phyloP scores from a whole-genome alignment of 2,329 filamentous ascomycete species.

The Monilinia polystroma region DNA sequence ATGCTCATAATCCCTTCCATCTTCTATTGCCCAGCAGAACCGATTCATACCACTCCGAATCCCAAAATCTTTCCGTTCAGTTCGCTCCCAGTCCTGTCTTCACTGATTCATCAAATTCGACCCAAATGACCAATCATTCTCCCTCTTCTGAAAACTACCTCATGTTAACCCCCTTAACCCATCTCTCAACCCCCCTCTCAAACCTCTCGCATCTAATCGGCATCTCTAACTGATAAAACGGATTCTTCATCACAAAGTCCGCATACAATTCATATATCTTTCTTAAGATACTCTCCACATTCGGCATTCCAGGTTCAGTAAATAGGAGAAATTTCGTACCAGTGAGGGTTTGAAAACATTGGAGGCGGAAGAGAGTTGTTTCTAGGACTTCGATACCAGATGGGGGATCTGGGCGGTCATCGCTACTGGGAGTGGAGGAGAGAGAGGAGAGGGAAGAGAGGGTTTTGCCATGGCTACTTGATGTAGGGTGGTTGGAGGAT shows the following conservation, averaged over 20 bases:
- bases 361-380: constrained; percentile 89
- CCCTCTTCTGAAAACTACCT: constrained; percentile 18
- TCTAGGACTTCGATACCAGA: constrained; percentile 91
- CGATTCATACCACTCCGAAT: background rate
- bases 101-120: too few species aligned
- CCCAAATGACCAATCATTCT: background rate
- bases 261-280: constrained; percentile 92
- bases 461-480: constrained; percentile 56
- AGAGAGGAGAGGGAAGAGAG: constrained; percentile 55
- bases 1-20: too few species aligned
- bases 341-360: constrained; percentile 93
- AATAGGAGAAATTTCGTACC: constrained; percentile 96
- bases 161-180: constrained; percentile 70
- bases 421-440: constrained; percentile 49
- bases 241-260: constrained; percentile 99
- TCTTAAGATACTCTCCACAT: constrained; percentile 78
- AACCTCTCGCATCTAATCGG: constrained; percentile 93
- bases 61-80: background rate
- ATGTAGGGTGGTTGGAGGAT: constrained; percentile 23
- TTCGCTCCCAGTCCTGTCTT: background rate
- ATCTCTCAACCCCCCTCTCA: constrained; percentile 79
- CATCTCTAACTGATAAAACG: constrained; percentile 98
- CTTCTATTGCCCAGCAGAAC: background rate
- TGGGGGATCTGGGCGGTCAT: constrained; percentile 56
- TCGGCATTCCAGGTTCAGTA: constrained; percentile 71